Evolutionary conservation across 2,329 filamentous ascomycete species (phyloP).

Genomic region (Pseudopyricularia cyperi): DNA sequence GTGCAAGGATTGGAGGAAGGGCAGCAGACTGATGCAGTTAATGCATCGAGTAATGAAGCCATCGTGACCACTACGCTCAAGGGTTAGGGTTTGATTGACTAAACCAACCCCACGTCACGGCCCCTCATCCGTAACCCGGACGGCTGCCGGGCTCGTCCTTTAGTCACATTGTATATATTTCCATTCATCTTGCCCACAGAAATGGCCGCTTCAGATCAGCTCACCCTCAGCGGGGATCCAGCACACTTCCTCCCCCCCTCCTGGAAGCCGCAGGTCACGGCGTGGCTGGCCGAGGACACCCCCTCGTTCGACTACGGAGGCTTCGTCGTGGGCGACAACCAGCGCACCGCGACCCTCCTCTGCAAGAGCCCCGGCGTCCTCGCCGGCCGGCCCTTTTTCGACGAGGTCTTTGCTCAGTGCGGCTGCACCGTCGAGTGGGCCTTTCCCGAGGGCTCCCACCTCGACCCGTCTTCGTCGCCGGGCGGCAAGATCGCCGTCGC

Average conservation of each 20-base stretch:
- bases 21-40: too few relatives aligned
- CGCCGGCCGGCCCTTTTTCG: constrained; percentile 87
- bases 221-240: constrained; percentile 21
- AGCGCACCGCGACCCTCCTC: constrained; percentile 52
- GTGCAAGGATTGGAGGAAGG: too few relatives aligned
- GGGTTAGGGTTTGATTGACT: too few relatives aligned
- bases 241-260: constrained; percentile 68
- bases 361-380: constrained; percentile 66
- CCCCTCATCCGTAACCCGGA: too few relatives aligned
- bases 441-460: constrained; percentile 56
- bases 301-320: constrained; percentile 95
- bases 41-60: too few relatives aligned
- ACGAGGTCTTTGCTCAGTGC: constrained; percentile 82
- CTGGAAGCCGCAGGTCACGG: constrained; percentile 67
- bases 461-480: constrained; percentile 33
- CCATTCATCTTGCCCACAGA: too few relatives aligned
- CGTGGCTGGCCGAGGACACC: constrained; percentile 92
- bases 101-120: too few relatives aligned
- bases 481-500: constrained; percentile 43
- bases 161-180: too few relatives aligned
- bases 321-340: constrained; percentile 74
- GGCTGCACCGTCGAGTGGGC: constrained; percentile 91
- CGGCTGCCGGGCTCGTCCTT: too few relatives aligned
- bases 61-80: too few relatives aligned
- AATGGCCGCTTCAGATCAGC: neutral